Base-by-base conservation (phyloP, 441 rosid species). In the Populus tomentosa region DNA sequence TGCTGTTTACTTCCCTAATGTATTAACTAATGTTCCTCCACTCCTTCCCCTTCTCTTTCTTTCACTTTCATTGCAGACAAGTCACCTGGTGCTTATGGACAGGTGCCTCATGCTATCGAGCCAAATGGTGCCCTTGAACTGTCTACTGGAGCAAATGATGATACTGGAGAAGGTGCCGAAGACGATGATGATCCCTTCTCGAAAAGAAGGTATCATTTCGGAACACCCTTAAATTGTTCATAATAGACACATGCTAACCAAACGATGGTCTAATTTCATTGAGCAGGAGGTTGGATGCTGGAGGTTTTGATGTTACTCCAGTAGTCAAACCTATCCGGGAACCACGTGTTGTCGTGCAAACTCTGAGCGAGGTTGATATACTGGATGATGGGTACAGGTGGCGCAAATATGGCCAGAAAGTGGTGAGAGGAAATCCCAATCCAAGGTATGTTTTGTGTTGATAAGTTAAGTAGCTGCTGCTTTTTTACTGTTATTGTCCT, bases 381-480 rank as follows among this genome's bases (percentile, higher is more conserved):
- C 81, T 97, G 79, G 99, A 94, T 86, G 99, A 96, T 86, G 99
- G 98, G 50, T 96, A 96, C 76, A 84, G 94, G 64, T 96, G 99
- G 99, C 96, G 98, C 86, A 96, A 96, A 85, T 96, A 96, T 78
- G 99, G 99, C 72, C 99, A 96, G 88, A 96, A 96, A 87, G 98
- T 96, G 76, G 97, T 96, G 75, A 87, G 99, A 78, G 98, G 97
- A 83, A 96, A 96, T 85, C 97, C 97, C 70, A 96, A 96, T 86
- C 99, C 99, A 71, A 90, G 98, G 98, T 92, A 40, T 3, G 75
- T 71, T 61, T 56, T 62, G 28, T 23, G 18, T 80, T 42, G 42
- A 65, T 69, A 50, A 68, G 72, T 74, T 33, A 56, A 70, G 36
- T 61, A 40, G 24, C 61, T 68, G 4, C 10, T 20, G 36, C 32